phyloP scores from a whole-genome alignment of 2,329 filamentous ascomycete species.

The Fusarium succisae region DNA sequence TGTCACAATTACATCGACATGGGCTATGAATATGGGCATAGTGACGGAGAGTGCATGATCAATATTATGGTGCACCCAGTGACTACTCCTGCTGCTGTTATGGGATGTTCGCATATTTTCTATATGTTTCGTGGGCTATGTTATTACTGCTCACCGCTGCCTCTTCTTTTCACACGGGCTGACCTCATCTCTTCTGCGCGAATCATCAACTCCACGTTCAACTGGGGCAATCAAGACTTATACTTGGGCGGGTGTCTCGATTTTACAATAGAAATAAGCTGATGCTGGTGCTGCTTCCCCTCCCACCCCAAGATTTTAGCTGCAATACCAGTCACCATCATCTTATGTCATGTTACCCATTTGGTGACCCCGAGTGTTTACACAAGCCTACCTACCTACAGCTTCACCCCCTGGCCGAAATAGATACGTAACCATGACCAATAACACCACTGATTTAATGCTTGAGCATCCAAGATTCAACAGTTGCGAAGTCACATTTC shows the following conservation, averaged over 20 bases:
- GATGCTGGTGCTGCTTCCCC: constrained; percentile 21
- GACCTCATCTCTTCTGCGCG: not conserved
- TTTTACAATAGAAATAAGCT: constrained; percentile 34
- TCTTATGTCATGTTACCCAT: constrained; percentile 9
- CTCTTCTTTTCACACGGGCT: not conserved
- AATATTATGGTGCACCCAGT: not conserved
- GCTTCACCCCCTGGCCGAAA: constrained; percentile 24
- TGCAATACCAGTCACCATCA: not conserved
- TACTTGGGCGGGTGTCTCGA: constrained; percentile 12
- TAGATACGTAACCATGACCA: constrained; percentile 21
- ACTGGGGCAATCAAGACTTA: not conserved
- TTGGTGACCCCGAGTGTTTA: constrained; percentile 4
- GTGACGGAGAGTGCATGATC: constrained; percentile 12
- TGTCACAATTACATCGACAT: constrained; percentile 4
- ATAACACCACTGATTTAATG: constrained; percentile 10
- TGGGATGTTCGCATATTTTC: constrained; percentile 4
- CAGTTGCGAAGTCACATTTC: constrained; percentile 13
- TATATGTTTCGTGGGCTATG: constrained; percentile 18
- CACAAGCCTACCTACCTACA: not conserved
- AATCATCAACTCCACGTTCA: constrained; percentile 1
- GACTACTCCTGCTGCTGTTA: constrained; percentile 1
- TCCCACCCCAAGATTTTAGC: constrained; percentile 10
- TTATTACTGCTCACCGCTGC: constrained; percentile 29
- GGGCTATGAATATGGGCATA: not conserved
- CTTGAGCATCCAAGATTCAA: constrained; percentile 4